A percentile compares a stretch with the other conserved stretches of the same genome.
Evolutionary conservation across 2,329 filamentous ascomycete species (phyloP).

Genomic region (Trichophyton rubrum): DNA sequence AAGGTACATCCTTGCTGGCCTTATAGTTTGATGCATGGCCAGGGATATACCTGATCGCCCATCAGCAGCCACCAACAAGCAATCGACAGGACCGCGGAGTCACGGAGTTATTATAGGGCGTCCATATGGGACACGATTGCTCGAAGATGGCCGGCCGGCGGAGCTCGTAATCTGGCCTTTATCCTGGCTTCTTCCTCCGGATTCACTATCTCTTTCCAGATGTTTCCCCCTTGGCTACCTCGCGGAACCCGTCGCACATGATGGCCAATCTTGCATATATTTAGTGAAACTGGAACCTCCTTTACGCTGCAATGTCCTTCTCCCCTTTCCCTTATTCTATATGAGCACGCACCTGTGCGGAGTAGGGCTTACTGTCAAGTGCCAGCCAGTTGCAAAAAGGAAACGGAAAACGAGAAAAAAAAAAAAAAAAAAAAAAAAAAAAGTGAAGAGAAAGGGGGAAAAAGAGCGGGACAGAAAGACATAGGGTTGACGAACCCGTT

Average conservation of each 20-base stretch:
- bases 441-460: not conserved
- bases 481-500: not conserved
- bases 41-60: not conserved
- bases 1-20: slow-evolving; percentile 4
- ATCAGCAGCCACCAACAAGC: slow-evolving; percentile 2
- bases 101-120: slow-evolving; percentile 2
- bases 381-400: not conserved
- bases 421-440: not conserved
- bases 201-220: not conserved
- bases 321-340: not conserved
- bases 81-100: not conserved
- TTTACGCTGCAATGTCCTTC: not conserved
- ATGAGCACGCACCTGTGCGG: not conserved
- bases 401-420: not conserved
- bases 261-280: slow-evolving; percentile 1
- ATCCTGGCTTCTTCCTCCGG: not conserved
- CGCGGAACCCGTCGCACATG: slow-evolving; percentile 4
- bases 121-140: not conserved
- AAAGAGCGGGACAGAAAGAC: not conserved
- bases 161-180: not conserved
- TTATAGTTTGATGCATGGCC: not conserved
- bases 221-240: not conserved
- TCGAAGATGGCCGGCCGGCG: not conserved
- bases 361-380: not conserved
- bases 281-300: not conserved